Evolutionary conservation across 176 grass and related monocot genomes (phyloP).

Genomic region (Oryza meyeriana): DNA sequence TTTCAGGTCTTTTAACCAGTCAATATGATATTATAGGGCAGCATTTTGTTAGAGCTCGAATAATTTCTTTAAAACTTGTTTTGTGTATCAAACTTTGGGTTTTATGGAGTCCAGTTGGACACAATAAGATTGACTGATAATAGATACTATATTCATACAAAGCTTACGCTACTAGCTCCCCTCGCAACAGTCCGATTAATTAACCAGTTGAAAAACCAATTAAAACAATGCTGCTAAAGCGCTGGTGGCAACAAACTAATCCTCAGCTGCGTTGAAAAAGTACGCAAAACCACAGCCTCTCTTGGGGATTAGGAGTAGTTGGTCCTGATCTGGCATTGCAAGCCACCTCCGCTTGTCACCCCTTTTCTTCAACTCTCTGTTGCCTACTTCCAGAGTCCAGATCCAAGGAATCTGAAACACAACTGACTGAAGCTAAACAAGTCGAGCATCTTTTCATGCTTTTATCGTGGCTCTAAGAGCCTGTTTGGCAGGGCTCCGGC

Average conservation of each 20-base stretch:
- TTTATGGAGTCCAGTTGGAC: too few species aligned
- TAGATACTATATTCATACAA: too few species aligned
- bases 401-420: slow-evolving; percentile 9
- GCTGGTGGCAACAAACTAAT: background rate
- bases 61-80: too few species aligned
- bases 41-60: too few species aligned
- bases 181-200: background rate
- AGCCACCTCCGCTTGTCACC: background rate
- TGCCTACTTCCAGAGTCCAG: background rate
- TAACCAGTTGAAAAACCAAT: background rate
- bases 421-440: background rate
- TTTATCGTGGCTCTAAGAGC: background rate
- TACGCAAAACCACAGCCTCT: background rate
- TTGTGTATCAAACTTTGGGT: too few species aligned
- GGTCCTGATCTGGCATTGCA: background rate
- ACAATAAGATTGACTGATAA: too few species aligned
- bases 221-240: background rate
- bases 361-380: background rate
- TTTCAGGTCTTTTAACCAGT: too few species aligned
- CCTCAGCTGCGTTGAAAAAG: background rate
- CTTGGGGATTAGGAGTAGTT: background rate
- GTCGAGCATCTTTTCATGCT: slow-evolving; percentile 12
- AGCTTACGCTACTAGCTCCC: too few species aligned
- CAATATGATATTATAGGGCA: too few species aligned
- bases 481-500: too few species aligned